These are phyloP conservation scores for Tetracladium setigerum DNA, from an alignment of 495 filamentous ascomycete species.

Conservation along the genomic window DNA sequence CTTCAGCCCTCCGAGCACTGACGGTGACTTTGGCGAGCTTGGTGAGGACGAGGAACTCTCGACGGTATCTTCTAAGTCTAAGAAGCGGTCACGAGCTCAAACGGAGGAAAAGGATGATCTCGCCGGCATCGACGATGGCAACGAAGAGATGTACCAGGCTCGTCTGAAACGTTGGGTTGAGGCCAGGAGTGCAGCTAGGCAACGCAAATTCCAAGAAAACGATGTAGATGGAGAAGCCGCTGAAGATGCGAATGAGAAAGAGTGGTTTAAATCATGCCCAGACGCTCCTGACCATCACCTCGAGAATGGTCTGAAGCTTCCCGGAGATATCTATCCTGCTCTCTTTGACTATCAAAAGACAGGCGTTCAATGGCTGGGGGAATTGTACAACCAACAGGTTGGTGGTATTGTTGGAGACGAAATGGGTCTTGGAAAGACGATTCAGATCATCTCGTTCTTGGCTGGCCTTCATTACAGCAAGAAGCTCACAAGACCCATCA, in stretches of 20 bases:
- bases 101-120: slow-evolving; percentile 55
- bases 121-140: slow-evolving; percentile 79
- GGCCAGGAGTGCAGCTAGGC: slow-evolving; percentile 47
- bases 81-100: slow-evolving; percentile 15
- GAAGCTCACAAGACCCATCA: slow-evolving; percentile 70
- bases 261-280: slow-evolving; percentile 85
- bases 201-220: slow-evolving; percentile 26
- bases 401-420: slow-evolving; percentile 96
- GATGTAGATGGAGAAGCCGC: slow-evolving; percentile 24
- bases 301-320: slow-evolving; percentile 68
- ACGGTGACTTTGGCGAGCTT: slow-evolving; percentile 24
- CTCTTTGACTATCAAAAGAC: slow-evolving; percentile 95
- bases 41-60: slow-evolving; percentile 37
- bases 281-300: slow-evolving; percentile 64
- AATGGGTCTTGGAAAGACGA: slow-evolving; percentile 96
- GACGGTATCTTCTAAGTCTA: slow-evolving; percentile 31
- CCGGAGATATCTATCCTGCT: slow-evolving; percentile 83
- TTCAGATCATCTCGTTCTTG: slow-evolving; percentile 87
- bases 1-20: slow-evolving; percentile 8
- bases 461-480: slow-evolving; percentile 87
- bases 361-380: slow-evolving; percentile 93
- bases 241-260: slow-evolving; percentile 42
- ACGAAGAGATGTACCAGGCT: slow-evolving; percentile 75
- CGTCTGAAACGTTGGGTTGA: slow-evolving; percentile 68
- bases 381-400: slow-evolving; percentile 79